Evolutionary conservation across 352 stramenopile species (phyloP), one percentile per base, ranked within the genome.

Genomic region (Globisporangium polare): DNA sequence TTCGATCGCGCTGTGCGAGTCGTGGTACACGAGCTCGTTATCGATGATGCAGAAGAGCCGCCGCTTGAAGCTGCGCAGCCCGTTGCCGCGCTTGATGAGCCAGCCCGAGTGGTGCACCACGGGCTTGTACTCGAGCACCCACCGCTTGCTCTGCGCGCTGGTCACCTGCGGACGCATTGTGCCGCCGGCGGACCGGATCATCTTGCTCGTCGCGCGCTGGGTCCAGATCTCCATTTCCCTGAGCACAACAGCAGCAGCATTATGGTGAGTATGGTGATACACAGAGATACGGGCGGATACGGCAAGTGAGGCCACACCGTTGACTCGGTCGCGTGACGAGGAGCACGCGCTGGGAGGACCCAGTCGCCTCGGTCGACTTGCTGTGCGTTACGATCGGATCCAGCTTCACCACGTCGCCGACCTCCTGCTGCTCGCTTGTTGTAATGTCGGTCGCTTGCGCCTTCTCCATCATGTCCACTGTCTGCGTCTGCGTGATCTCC

Each of bases 11-110:
- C 92, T 83, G 52, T 93, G 83, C 33, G 77, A 79, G 50, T 95
- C 85, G 60, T 94, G 85, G 63, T 92, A 95, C 60, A 94, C 88
- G 39, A 95, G 79, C 50, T 94, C 84, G 52, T 88, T 76, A 63
- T 92, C 86, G 43, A 94, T 73, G 63, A 95, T 89, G 69, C 81
- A 94, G 49, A 95, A 95, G 27, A 95, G 63, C 22, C 86, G 83
- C 22, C 86, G 83, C 65, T 95, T 95, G 67, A 94, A 95, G 58
- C 86, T 90, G 31, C 82, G 78, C 39, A 89, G 80, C 22, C 83
- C 86, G 46, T 88, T 75, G 29, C 79, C 86, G 20, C 84, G 83
- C 52, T 95, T 95, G 63, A 95, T 92, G 43, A 95, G 80, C 86
- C 86, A 95, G 10, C 86, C 86, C 27, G 86, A 95, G 61, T 94